phyloP scores from a whole-genome alignment of 306 rosid genomes.

The Urtica urens region DNA sequence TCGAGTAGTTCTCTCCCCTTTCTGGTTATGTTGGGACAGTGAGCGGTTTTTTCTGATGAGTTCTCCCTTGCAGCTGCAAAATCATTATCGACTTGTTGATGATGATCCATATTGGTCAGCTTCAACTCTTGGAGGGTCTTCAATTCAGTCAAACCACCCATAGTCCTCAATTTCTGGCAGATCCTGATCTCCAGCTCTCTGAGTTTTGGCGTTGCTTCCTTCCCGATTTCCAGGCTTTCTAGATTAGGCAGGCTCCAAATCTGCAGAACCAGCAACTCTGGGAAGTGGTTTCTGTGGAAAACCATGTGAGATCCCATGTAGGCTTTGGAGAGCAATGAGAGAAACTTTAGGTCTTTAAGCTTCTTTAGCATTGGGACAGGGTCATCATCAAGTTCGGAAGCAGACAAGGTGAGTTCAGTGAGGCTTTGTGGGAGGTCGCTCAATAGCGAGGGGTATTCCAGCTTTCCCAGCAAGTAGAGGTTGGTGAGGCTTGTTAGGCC shows the following conservation, averaged over 20 bases:
- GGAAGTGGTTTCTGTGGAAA: background rate
- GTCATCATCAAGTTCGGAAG: background rate
- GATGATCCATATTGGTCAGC: background rate
- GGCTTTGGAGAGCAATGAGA: conserved; percentile 2
- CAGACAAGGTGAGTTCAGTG: conserved; percentile 18
- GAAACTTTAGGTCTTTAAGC: conserved; percentile 6
- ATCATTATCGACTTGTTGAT: background rate
- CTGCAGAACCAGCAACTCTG: conserved; percentile 2
- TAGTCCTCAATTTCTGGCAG: background rate
- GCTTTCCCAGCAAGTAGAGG: conserved; percentile 1
- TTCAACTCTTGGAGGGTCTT: background rate
- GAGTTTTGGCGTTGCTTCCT: conserved; percentile 3
- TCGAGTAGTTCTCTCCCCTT: too few relatives aligned
- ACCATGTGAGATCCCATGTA: background rate
- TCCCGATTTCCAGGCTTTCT: background rate
- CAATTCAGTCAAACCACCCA: background rate
- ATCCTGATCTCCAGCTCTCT: conserved; percentile 5
- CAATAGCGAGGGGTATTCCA: background rate
- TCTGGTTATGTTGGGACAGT: too few relatives aligned
- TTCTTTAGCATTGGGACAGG: background rate
- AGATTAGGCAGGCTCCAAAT: conserved; percentile 2
- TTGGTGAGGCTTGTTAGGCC: background rate
- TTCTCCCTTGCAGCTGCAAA: background rate
- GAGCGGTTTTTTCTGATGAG: too few relatives aligned
- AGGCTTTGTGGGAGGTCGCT: conserved; percentile 6